A percentile compares a stretch with the other conserved stretches of the same genome.
Conservation (phyloP, 2,329 filamentous ascomycete genomes). For the Curvularia lunata region DNA sequence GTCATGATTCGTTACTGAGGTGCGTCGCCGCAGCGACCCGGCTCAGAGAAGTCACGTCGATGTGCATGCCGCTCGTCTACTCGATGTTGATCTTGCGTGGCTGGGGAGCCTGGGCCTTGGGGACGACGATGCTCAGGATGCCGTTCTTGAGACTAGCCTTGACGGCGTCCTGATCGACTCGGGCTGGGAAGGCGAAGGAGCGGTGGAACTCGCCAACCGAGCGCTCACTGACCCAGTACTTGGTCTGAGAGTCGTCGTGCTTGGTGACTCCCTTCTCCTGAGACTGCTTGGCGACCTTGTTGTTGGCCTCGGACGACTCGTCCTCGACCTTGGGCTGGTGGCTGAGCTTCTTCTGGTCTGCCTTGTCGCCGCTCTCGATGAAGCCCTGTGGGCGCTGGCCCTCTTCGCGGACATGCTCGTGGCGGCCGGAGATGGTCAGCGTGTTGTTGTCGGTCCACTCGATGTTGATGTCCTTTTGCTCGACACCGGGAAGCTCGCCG, state of each 20-base stretch:
- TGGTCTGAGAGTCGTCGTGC: slow-evolving; percentile 58
- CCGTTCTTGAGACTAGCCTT: slow-evolving; percentile 67
- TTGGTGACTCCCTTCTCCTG: slow-evolving; percentile 50
- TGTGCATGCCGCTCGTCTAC: slow-evolving; percentile 43
- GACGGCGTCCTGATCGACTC: slow-evolving; percentile 66
- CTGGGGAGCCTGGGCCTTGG: slow-evolving; percentile 59
- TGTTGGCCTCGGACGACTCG: slow-evolving; percentile 49
- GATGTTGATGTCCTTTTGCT: slow-evolving; percentile 75
- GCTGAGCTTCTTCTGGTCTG: slow-evolving; percentile 32
- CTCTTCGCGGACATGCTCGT: slow-evolving; percentile 68
- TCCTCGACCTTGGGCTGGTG: slow-evolving; percentile 70
- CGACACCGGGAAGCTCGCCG: slow-evolving; percentile 78
- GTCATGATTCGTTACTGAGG: slow-evolving; percentile 1
- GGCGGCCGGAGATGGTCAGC: slow-evolving; percentile 71
- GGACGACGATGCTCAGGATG: slow-evolving; percentile 63
- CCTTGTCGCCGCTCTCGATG: slow-evolving; percentile 51
- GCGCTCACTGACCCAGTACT: slow-evolving; percentile 73
- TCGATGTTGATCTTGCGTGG: slow-evolving; percentile 63
- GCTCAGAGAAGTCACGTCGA: neutral
- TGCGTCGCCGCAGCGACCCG: neutral
- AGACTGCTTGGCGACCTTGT: slow-evolving; percentile 37
- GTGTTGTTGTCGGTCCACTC: slow-evolving; percentile 81
- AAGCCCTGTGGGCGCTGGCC: slow-evolving; percentile 58
- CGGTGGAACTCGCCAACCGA: slow-evolving; percentile 65
- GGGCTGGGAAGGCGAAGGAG: slow-evolving; percentile 63